Base-by-base conservation (phyloP, 306 rosid species). In the Ceratonia siliqua region DNA sequence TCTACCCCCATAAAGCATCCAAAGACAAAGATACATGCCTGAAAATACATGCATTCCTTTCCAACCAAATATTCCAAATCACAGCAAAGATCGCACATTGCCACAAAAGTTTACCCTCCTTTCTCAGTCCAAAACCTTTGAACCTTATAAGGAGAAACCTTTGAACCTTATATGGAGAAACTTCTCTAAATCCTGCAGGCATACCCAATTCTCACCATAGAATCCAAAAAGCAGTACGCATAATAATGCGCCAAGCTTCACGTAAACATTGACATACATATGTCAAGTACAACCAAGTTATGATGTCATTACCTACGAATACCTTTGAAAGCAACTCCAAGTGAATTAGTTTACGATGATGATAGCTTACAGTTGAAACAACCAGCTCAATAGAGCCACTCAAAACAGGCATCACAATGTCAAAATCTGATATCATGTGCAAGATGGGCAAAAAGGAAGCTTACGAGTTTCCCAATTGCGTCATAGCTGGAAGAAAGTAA, bases 381-480 rank as follows among this genome's bases (percentile, higher is more conserved):
- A 49, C 42, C 41, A 69, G 65, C 18, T 18, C 35, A 52, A 5
- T 62, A 39, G 30, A 72, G 36, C 78, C 27, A 21, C 30, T 46
- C 20, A 46, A 74, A 70, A 48, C 18, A 81, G 59, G 49, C 25
- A 76, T 64, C 59, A 48, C n/a, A 70, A 9, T 27, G 14, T 65
- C 50, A 28, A 77, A 59, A 82, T 41, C 61, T 18, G 18, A 8
- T 56, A 67, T n/a, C 73, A 48, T 54, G 30, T 18, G 35, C 30
- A 75, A 58, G 33, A 53, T 35, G 56, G 57, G 15, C 64, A 53
- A 59, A 71, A 81, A 43, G 32, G 55, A 43, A 54, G 43, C 97
- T 91, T 80, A 94, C 98, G 59, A 94, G 97, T 82, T 91, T 91
- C 71, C 92, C 96, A 76, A 94, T 85, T 41, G 94, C 93, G 68